Evolutionary conservation across 2,329 filamentous ascomycete genomes (phyloP), one percentile per base, ranked within the genome.

Genomic region (Cytospora mali): DNA sequence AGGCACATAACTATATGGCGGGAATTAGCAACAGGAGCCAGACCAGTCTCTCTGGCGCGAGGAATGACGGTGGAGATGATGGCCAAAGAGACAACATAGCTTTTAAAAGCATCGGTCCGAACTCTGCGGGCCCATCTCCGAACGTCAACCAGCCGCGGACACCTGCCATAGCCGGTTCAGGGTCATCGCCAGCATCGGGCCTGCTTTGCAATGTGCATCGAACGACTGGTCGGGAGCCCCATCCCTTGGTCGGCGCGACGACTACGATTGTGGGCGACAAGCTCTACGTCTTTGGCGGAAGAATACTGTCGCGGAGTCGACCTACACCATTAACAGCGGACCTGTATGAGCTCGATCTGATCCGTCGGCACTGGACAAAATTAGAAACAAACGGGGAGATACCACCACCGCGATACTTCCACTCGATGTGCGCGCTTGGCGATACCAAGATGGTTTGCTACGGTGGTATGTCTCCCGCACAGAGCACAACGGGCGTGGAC

Each of bases 371-470:
- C 76, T 99, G 95, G 95, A 92, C 89, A 14, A 97, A 93, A 74
- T 75, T 98, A 27, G 91, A 96, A 58, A 88, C 91, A 0, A 84
- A 81, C 29, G 95, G 95, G 51, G 93, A 98, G 70, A 80, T 96
- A 42, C 95, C 95, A 1, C 90, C 93, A 2, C 92, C 95, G 10
- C 86, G 95, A 65, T 99, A 99, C 74, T 99, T 99, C 68, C 95
- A 99, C 79, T 98, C 93, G 67, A 91, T 98, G 75, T 99, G 95
- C 74, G 85, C 92, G 1, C 79, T 99, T 2, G 95, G 95, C 25
- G 95, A 98, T 73, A 94, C 92, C 3, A 99, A 98, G 75, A 83
- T 99, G 74, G 94, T 99, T 4, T 98, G 94, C 76, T 99, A 98
- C 75, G 95, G 95, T 62, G 95, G 95, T 69, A 99, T 99, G 95